Evolutionary conservation across 345 rosid genomes (phyloP), one percentile per base, ranked within the genome.

Genomic region (Boechera stricta): DNA sequence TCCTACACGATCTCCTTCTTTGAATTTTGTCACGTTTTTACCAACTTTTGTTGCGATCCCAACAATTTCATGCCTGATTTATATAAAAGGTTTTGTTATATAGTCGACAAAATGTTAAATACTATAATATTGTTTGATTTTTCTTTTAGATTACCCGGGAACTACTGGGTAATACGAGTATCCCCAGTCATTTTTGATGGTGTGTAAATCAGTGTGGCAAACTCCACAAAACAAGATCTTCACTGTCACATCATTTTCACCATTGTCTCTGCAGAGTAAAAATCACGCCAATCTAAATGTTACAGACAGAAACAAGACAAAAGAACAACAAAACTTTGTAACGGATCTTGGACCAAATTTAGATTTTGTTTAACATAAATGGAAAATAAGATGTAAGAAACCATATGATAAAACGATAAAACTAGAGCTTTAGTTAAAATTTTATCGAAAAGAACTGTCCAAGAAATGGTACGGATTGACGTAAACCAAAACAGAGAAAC

Each of bases 211-310:
- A 42, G 94, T 80, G 52, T 94, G 98, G 77, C 98, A 91, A 21
- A 94, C 88, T 42, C 97, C 97, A 70, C 96, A 90, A 60, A 81
- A 93, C 44, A 85, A 93, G 67, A 93, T 83, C 77, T 91, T 93
- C 26, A 94, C 72, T 39, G 94, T 82, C 29, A 94, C 91, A 83
- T 90, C 98, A 47, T 91, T 94, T 36, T 77, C 91, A 26, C 94
- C 91, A 71, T 84, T 89, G 51, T 88, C 91, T 86, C 98, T 91
- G 86, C 49, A 54, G 66, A 74, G 6, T 16, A 39, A 31, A 21
- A 64, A 36, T 4, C 33, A 47, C 7, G 13, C 3, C 16, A 59
- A 39, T 63, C 7, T 31, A 39, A 32, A 26, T 24, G 55, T 26
- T 21, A 60, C 5, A 28, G 26, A 62, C 18, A 16, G 1, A 45